Conservation (phyloP, 768 basidiomycete species). For the Hebeloma cylindrosporum region DNA sequence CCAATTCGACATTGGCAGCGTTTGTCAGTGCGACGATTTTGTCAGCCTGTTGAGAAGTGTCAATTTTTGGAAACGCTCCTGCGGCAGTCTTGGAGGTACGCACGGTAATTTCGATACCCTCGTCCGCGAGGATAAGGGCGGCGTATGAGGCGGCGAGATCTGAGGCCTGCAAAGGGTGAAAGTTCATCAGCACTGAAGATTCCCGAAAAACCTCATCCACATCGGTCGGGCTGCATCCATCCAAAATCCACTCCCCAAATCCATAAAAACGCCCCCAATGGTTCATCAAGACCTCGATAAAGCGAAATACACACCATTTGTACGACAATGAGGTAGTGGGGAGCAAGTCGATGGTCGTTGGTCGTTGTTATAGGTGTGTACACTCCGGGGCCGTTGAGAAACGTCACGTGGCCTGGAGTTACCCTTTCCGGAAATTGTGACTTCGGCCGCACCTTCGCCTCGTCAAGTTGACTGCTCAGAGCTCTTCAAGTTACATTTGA, state of each 20-base stretch:
- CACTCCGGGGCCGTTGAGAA: slow-evolving; percentile 5
- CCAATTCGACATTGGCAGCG: slow-evolving; percentile 84
- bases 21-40: slow-evolving; percentile 85
- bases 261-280: slow-evolving; percentile 14
- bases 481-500: too few relatives aligned
- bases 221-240: slow-evolving; percentile 22
- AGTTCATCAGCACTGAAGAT: slow-evolving; percentile 11
- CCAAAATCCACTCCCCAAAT: slow-evolving; percentile 19
- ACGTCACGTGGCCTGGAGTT: slow-evolving; percentile 6
- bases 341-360: slow-evolving; percentile 21
- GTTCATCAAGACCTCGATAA: background rate
- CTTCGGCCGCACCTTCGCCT: too few relatives aligned
- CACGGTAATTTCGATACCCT: slow-evolving; percentile 95
- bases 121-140: slow-evolving; percentile 97
- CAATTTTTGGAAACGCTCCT: slow-evolving; percentile 13
- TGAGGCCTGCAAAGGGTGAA: slow-evolving; percentile 37
- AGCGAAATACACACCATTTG: slow-evolving; percentile 28
- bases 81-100: too few relatives aligned
- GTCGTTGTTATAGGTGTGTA: slow-evolving; percentile 15
- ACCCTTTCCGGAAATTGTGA: background rate
- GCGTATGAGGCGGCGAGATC: slow-evolving; percentile 97
- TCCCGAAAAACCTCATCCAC: slow-evolving; percentile 23
- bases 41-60: slow-evolving; percentile 62
- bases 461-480: too few relatives aligned
- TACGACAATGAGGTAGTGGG: slow-evolving; percentile 16